These are phyloP conservation scores for Lachnellula hyalina DNA, from an alignment of 2,329 filamentous ascomycete species.

Conservation along the genomic window DNA sequence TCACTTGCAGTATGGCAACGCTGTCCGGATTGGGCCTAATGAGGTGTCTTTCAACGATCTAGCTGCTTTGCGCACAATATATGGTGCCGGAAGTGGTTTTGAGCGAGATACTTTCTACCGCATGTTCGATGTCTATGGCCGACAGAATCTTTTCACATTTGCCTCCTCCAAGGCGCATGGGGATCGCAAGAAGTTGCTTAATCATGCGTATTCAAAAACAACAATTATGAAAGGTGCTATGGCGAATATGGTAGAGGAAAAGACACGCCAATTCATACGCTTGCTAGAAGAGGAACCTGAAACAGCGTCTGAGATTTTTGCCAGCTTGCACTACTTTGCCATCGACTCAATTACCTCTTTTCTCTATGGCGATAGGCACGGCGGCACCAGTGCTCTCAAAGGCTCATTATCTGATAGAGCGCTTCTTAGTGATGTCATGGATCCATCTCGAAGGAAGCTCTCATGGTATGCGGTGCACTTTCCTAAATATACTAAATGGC, in stretches of 20 bases:
- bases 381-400: constrained; percentile 39
- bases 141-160: constrained; percentile 49
- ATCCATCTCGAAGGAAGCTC: constrained; percentile 40
- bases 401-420: constrained; percentile 35
- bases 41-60: constrained; percentile 33
- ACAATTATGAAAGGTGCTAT: constrained; percentile 34
- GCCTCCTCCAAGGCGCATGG: constrained; percentile 38
- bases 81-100: constrained; percentile 47
- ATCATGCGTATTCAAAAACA: constrained; percentile 49
- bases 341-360: constrained; percentile 49
- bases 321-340: constrained; percentile 46
- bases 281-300: constrained; percentile 35
- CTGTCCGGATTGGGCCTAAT: constrained; percentile 28
- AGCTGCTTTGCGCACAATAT: constrained; percentile 45
- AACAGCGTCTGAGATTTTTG: constrained; percentile 40
- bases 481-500: constrained; percentile 41
- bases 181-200: constrained; percentile 46
- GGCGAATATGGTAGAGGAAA: constrained; percentile 29
- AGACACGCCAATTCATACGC: constrained; percentile 38
- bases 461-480: constrained; percentile 47
- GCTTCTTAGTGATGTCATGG: constrained; percentile 44
- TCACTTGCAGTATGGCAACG: constrained; percentile 10
- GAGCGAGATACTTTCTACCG: constrained; percentile 41
- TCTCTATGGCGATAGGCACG: constrained; percentile 40
- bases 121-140: constrained; percentile 50